phyloP scores from a whole-genome alignment of 192 early-diverging fungal species.

The Kickxella alabastrina region DNA sequence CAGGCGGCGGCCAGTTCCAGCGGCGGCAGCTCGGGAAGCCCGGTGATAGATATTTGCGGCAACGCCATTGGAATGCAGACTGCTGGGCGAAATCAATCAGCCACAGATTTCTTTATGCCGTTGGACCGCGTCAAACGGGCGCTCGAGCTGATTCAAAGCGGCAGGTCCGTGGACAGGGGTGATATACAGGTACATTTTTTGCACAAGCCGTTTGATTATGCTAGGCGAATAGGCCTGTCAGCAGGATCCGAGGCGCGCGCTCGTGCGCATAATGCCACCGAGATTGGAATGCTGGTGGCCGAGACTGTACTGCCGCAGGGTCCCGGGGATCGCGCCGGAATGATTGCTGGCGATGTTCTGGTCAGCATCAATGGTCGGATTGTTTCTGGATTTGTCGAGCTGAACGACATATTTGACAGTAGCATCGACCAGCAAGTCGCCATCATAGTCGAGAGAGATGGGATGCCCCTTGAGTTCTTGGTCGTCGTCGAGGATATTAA shows the following conservation, averaged over 20 bases:
- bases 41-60: slow-evolving; percentile 73
- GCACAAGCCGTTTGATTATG: slow-evolving; percentile 67
- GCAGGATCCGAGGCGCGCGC: slow-evolving; percentile 60
- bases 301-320: slow-evolving; percentile 65
- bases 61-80: slow-evolving; percentile 70
- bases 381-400: slow-evolving; percentile 66
- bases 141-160: slow-evolving; percentile 55
- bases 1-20: slow-evolving; percentile 71
- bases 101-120: slow-evolving; percentile 72
- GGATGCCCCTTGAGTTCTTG: slow-evolving; percentile 45
- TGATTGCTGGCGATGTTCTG: slow-evolving; percentile 73
- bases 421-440: slow-evolving; percentile 52
- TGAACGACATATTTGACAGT: slow-evolving; percentile 62
- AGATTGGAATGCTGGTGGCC: slow-evolving; percentile 69
- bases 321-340: slow-evolving; percentile 54
- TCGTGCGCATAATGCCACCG: slow-evolving; percentile 57
- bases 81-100: slow-evolving; percentile 64
- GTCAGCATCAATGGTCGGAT: slow-evolving; percentile 59
- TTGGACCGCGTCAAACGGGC: slow-evolving; percentile 70
- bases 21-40: slow-evolving; percentile 74
- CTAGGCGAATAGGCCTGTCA: slow-evolving; percentile 66
- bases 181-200: slow-evolving; percentile 71
- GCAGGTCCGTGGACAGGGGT: slow-evolving; percentile 61
- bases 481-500: slow-evolving; percentile 67
- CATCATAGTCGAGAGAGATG: slow-evolving; percentile 58